Conservation (phyloP, 2,329 filamentous ascomycete species). For the Penicillium sp. region DNA sequence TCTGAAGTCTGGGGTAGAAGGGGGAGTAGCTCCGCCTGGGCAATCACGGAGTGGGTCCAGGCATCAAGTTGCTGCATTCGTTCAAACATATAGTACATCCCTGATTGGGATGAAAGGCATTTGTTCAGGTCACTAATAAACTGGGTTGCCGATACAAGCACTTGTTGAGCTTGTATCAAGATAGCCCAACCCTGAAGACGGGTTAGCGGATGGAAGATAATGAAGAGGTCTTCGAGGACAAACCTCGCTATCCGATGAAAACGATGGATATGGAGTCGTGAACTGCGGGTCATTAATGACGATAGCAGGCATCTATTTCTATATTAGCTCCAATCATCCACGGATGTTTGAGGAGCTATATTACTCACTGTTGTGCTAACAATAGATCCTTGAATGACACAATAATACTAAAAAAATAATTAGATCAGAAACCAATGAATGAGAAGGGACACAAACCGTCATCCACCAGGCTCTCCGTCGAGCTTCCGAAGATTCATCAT, state of each 20-base stretch:
- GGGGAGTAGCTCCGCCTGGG: conserved; percentile 34
- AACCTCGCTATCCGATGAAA: conserved; percentile 43
- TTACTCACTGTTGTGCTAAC: conserved; percentile 43
- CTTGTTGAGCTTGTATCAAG: conserved; percentile 44
- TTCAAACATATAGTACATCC: conserved; percentile 41
- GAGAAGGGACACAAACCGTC: conserved; percentile 36
- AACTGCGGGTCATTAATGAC: conserved; percentile 45
- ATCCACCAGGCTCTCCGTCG: conserved; percentile 49
- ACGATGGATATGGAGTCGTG: conserved; percentile 42
- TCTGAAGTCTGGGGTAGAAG: conserved; percentile 23
- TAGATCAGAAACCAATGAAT: neutral
- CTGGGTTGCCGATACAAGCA: conserved; percentile 42
- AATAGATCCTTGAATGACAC: conserved; percentile 46
- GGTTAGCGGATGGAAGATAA: conserved; percentile 13
- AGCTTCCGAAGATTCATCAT: conserved; percentile 41
- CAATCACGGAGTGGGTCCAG: conserved; percentile 39
- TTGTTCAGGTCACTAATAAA: conserved; percentile 44
- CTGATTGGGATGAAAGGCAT: conserved; percentile 34
- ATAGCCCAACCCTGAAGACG: conserved; percentile 42
- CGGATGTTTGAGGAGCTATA: neutral
- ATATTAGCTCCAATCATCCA: conserved; percentile 8
- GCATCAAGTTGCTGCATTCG: conserved; percentile 44
- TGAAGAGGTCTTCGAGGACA: conserved; percentile 3
- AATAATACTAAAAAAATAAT: conserved; percentile 40
- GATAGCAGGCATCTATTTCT: conserved; percentile 40